Conservation (phyloP, 441 rosid genomes). For the Kokia cookei region DNA sequence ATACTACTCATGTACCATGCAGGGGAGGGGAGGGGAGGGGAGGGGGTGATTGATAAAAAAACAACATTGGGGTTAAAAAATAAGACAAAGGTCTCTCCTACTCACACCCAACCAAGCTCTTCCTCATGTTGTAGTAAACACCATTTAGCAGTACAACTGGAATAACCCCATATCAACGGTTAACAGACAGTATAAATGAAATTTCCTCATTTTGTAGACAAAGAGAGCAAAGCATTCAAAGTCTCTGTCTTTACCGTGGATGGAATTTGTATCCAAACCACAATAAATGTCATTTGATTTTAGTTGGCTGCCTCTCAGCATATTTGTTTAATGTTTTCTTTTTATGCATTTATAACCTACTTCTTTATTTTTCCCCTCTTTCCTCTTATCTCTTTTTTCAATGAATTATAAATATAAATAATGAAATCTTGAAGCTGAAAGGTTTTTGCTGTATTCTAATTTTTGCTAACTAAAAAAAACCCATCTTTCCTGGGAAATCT, state of each 20-base stretch:
- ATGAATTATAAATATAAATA: not conserved
- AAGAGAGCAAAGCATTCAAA: not conserved
- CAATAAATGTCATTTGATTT: conserved; percentile 3
- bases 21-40: not conserved
- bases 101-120: too few species aligned
- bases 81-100: too few species aligned
- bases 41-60: not conserved
- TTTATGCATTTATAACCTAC: not conserved
- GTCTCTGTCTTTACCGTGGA: not conserved
- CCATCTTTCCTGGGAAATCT: not conserved
- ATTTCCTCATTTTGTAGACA: not conserved
- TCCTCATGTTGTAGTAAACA: too few species aligned
- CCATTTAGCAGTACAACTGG: not conserved
- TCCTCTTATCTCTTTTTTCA: not conserved
- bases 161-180: not conserved
- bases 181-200: not conserved
- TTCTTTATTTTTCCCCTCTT: not conserved
- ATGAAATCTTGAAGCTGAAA: not conserved
- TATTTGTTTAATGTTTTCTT: not conserved
- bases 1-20: too few species aligned
- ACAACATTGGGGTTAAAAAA: not conserved
- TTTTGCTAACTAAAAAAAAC: not conserved
- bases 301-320: conserved; percentile 7
- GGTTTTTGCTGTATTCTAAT: not conserved
- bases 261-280: not conserved